These are phyloP conservation scores for Rhodamnia argentea DNA, from an alignment of 345 rosid genomes.

Conservation along the genomic window DNA sequence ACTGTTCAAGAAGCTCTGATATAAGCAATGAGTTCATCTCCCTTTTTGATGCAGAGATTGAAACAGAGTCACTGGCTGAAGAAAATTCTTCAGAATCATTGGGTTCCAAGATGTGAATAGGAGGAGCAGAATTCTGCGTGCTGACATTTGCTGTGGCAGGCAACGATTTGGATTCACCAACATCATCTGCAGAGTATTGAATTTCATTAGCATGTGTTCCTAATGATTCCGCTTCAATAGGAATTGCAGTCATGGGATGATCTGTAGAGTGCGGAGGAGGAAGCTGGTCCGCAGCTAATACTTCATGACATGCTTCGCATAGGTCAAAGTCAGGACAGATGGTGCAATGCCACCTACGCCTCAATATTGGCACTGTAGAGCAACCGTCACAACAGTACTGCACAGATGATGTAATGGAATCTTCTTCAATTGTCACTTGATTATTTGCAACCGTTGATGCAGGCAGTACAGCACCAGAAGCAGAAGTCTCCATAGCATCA, in stretches of 20 bases:
- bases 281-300: constrained; percentile 69
- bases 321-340: constrained; percentile 96
- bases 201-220: constrained; percentile 77
- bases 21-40: constrained; percentile 91
- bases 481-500: constrained; percentile 57
- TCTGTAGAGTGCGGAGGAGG: constrained; percentile 92
- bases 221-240: constrained; percentile 84
- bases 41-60: constrained; percentile 89
- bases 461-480: constrained; percentile 42
- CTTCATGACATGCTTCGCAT: constrained; percentile 94
- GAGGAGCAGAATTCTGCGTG: constrained; percentile 58
- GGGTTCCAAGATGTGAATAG: constrained; percentile 92
- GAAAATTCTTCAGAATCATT: constrained; percentile 79
- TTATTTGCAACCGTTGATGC: constrained; percentile 56
- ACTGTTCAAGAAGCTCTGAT: constrained; percentile 81
- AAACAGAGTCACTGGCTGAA: constrained; percentile 60
- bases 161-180: constrained; percentile 41
- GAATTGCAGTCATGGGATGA: constrained; percentile 93
- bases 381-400: constrained; percentile 99
- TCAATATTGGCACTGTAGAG: constrained; percentile 88
- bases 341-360: constrained; percentile 99
- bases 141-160: constrained; percentile 35
- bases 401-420: constrained; percentile 87
- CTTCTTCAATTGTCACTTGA: constrained; percentile 92
- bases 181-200: constrained; percentile 71